Evolutionary conservation across 441 rosid species (phyloP), one percentile per base, ranked within the genome.

Genomic region (Adansonia gregorii): DNA sequence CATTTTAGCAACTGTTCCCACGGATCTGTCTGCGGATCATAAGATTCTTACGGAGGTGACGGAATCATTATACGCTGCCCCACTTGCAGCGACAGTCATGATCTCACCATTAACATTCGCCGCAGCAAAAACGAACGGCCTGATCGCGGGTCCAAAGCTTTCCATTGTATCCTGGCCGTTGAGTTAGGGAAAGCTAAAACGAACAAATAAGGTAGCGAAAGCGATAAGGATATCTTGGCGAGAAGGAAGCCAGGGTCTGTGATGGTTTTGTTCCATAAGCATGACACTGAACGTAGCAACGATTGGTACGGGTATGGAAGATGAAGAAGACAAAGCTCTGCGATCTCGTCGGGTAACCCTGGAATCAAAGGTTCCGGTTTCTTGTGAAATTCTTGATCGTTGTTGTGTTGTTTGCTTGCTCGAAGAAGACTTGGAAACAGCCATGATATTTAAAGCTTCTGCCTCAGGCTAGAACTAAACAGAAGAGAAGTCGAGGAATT

Each of bases 141-240:
- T 1, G 94, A 88, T 67, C 80, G 75, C 3, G 85, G 88, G 83
- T 92, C 92, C 8, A 90, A 59, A 2, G 89, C 90, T 60, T 92
- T 93, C 92, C 97, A 90, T 73, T 84, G 97, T 58, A 89, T 83
- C 81, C 77, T 88, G 74, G 85, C 85, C 81, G 93, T 90, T 6
- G 91, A 79, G 76, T 84, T 87, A 74, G 87, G 82, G 73, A 85
- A 89, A n/a, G 93, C 88, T 35, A 87, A 84, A n/a, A 92, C 89
- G 74, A 90, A 88, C 45, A 92, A 87, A 67, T 82, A 82, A 60
- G 87, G 92, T 41, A 85, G 68, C 22, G 92, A 82, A 14, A 87
- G 76, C 0, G 92, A 89, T 0, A 92, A 85, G 12, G 88, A 80
- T 48, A 79, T 82, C 83, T 71, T 86, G 76, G 87, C 73, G 80